These are phyloP conservation scores for Strobilomyces confusus DNA, from an alignment of 768 basidiomycete species.

Conservation along the genomic window DNA sequence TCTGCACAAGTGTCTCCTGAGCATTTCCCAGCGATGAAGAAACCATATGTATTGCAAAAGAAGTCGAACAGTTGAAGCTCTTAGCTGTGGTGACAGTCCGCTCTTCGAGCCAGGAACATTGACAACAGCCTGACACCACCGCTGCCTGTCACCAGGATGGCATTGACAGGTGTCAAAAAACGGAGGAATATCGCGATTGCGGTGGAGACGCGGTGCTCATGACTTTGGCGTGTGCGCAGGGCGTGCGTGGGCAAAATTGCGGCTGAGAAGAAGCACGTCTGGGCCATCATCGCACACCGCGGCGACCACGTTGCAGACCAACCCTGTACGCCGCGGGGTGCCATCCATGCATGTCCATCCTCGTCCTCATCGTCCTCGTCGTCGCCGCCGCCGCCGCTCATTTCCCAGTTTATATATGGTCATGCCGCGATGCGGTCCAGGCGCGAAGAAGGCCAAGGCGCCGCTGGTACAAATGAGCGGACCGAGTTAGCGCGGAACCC, in stretches of 20 bases:
- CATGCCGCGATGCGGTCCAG: not conserved
- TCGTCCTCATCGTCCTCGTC: not conserved
- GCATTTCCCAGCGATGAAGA: slow-evolving; percentile 2
- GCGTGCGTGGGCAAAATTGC: not conserved
- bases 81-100: too few species aligned
- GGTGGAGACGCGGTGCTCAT: slow-evolving; percentile 4
- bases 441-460: not conserved
- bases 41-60: not conserved
- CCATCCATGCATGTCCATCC: not conserved
- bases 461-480: not conserved
- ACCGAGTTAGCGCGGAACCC: not conserved
- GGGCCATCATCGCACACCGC: not conserved
- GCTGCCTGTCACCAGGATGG: not conserved
- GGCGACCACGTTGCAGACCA: not conserved
- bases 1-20: not conserved
- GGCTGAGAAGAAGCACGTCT: not conserved
- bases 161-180: too few species aligned
- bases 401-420: not conserved
- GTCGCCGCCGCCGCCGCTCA: not conserved
- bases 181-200: not conserved
- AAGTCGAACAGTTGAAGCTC: too few species aligned
- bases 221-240: slow-evolving; percentile 8
- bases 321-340: not conserved
- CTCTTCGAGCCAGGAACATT: not conserved
- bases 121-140: not conserved